Percentiles rank a stretch among this genome's conserved stretches.
Evolutionary conservation across 768 basidiomycete genomes (phyloP).

Genomic region (Rubroboletus pulcherrimus): DNA sequence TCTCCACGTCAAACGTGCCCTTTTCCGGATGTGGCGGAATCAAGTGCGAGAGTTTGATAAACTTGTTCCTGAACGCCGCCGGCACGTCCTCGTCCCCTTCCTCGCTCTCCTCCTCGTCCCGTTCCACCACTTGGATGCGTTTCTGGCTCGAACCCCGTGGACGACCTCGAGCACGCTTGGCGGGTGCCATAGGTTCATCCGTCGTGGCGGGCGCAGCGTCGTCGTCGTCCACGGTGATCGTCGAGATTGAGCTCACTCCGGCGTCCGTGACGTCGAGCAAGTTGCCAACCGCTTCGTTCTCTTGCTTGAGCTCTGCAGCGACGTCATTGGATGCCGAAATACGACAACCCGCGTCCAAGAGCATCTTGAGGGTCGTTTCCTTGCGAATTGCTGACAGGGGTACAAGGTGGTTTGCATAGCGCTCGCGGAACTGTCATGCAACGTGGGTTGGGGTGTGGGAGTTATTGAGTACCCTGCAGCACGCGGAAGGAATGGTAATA

Average conservation of each 20-base stretch:
- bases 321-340: constrained; percentile 42
- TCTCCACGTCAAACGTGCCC: constrained; percentile 80
- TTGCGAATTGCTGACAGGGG: constrained; percentile 49
- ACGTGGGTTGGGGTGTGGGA: too few species aligned
- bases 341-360: constrained; percentile 43
- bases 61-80: constrained; percentile 45
- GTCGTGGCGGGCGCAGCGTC: background rate
- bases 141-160: constrained; percentile 21
- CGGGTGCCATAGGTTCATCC: background rate
- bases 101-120: constrained; percentile 5
- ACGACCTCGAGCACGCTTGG: constrained; percentile 18
- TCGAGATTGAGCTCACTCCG: constrained; percentile 31
- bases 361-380: constrained; percentile 35
- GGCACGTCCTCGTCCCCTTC: constrained; percentile 21
- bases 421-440: constrained; percentile 57
- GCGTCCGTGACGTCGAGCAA: constrained; percentile 40
- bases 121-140: constrained; percentile 9
- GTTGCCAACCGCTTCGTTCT: constrained; percentile 24
- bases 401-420: constrained; percentile 71
- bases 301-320: constrained; percentile 26
- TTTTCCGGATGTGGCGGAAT: constrained; percentile 81
- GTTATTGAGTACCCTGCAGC: background rate
- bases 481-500: background rate
- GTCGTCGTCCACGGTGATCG: constrained; percentile 12
- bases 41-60: constrained; percentile 69